These are phyloP conservation scores for Barnettozyma hawaiiensis DNA, from an alignment of 1,139 yeast species.

Conservation along the genomic window DNA sequence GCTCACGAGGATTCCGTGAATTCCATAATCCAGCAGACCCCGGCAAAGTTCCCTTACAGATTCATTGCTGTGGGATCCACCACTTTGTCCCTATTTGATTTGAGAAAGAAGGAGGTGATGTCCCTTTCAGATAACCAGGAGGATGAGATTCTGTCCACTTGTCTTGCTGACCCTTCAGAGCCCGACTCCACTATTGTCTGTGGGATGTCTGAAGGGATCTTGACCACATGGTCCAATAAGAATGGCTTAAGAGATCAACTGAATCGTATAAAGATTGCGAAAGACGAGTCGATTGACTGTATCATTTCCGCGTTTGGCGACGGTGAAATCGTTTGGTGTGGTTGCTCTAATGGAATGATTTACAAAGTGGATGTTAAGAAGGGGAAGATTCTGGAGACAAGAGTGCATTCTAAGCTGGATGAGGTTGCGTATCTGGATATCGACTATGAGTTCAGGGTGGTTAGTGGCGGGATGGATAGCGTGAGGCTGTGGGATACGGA, in stretches of 20 bases:
- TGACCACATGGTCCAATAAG: constrained; percentile 80
- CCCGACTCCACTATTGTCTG: constrained; percentile 60
- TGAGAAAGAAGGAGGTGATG: constrained; percentile 55
- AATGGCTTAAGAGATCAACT: constrained; percentile 72
- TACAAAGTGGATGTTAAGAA: constrained; percentile 59
- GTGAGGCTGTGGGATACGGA: constrained; percentile 65
- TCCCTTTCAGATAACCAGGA: constrained; percentile 80
- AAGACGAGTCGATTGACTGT: constrained; percentile 73
- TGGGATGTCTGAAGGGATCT: constrained; percentile 89
- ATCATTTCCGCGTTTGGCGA: constrained; percentile 71
- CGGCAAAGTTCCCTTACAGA: constrained; percentile 70
- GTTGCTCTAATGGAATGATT: constrained; percentile 77
- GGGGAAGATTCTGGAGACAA: constrained; percentile 60
- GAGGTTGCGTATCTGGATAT: constrained; percentile 73
- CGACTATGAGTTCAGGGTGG: constrained; percentile 71
- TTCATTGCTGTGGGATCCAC: constrained; percentile 81
- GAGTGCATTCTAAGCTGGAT: constrained; percentile 56
- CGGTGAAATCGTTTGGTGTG: constrained; percentile 72
- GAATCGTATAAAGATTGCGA: constrained; percentile 66
- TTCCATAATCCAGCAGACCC: constrained; percentile 55
- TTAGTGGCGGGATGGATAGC: constrained; percentile 78
- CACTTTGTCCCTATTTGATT: constrained; percentile 72
- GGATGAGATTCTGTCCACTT: constrained; percentile 77
- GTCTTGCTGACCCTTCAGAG: constrained; percentile 58
- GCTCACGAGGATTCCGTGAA: constrained; percentile 77